phyloP scores from a whole-genome alignment of 2,329 filamentous ascomycete species.

The Cladosporium sp. region DNA sequence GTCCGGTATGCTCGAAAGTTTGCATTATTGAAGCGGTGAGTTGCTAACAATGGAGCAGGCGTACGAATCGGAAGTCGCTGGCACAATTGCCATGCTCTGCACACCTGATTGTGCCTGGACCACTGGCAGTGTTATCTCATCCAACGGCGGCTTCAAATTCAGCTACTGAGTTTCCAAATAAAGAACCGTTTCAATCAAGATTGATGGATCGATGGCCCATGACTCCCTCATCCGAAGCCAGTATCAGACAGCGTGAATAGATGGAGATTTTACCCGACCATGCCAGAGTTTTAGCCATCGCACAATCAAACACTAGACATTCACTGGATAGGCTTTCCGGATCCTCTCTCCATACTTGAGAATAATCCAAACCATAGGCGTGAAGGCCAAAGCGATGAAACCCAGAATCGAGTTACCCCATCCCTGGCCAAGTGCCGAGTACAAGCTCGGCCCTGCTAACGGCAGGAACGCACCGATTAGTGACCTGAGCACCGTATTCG shows the following conservation, averaged over 20 bases:
- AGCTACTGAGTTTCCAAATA: too few relatives aligned
- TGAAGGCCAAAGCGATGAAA: too few relatives aligned
- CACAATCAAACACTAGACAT: too few relatives aligned
- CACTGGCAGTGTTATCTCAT: slow-evolving; percentile 73
- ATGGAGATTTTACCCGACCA: too few relatives aligned
- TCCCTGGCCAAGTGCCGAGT: slow-evolving; percentile 40
- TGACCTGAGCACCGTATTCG: slow-evolving; percentile 51
- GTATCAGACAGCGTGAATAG: too few relatives aligned
- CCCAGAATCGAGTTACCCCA: slow-evolving; percentile 39
- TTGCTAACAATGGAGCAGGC: slow-evolving; percentile 33
- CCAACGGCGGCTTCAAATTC: slow-evolving; percentile 71
- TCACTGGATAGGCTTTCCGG: too few relatives aligned
- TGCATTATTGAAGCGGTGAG: not conserved
- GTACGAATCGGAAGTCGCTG: slow-evolving; percentile 67
- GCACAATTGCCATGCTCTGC: slow-evolving; percentile 71
- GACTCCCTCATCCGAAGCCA: too few relatives aligned
- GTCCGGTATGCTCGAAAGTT: slow-evolving; percentile 35
- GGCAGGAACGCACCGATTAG: slow-evolving; percentile 56
- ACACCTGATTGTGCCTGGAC: slow-evolving; percentile 64
- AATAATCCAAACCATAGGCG: too few relatives aligned
- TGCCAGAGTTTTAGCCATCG: too few relatives aligned
- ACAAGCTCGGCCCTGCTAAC: slow-evolving; percentile 60
- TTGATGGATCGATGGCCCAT: too few relatives aligned
- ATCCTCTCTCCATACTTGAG: too few relatives aligned
- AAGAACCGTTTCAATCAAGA: too few relatives aligned